phyloP scores from a whole-genome alignment of 148 eudicot species.

The Agrostemma githago region DNA sequence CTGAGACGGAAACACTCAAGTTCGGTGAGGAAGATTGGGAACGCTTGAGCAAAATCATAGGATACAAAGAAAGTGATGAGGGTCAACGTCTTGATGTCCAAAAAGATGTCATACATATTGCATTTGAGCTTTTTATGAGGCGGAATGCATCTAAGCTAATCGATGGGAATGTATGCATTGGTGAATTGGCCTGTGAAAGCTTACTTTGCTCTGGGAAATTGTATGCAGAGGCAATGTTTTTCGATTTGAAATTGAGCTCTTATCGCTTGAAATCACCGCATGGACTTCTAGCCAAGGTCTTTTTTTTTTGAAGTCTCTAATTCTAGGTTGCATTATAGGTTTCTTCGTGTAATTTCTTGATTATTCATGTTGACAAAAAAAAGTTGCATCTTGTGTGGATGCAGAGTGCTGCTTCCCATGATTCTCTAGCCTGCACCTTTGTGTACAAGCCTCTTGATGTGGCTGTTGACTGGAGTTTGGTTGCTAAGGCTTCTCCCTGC shows the following conservation, averaged over 20 bases:
- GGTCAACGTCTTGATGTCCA: constrained; percentile 39
- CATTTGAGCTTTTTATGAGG: constrained; percentile 85
- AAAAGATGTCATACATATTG: constrained; percentile 55
- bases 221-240: constrained; percentile 70
- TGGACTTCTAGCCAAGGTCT: constrained; percentile 92
- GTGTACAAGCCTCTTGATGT: constrained; percentile 82
- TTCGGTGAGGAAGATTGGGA: constrained; percentile 86
- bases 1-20: constrained; percentile 54
- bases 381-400: constrained; percentile 18
- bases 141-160: constrained; percentile 89
- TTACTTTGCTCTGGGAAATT: constrained; percentile 69
- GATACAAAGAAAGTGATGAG: constrained; percentile 78
- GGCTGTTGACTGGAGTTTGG: constrained; percentile 91
- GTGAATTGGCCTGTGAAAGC: constrained; percentile 86
- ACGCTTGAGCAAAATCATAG: constrained; percentile 72
- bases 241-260: constrained; percentile 89
- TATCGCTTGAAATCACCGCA: constrained; percentile 78
- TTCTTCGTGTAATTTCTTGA: neutral
- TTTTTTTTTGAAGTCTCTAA: constrained; percentile 5
- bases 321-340: neutral
- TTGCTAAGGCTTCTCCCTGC: constrained; percentile 95
- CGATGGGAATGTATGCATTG: constrained; percentile 57
- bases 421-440: constrained; percentile 75
- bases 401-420: constrained; percentile 80
- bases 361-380: neutral